Evolutionary conservation across 2,329 filamentous ascomycete species (phyloP).

Genomic region (Talaromyces verruculosus): DNA sequence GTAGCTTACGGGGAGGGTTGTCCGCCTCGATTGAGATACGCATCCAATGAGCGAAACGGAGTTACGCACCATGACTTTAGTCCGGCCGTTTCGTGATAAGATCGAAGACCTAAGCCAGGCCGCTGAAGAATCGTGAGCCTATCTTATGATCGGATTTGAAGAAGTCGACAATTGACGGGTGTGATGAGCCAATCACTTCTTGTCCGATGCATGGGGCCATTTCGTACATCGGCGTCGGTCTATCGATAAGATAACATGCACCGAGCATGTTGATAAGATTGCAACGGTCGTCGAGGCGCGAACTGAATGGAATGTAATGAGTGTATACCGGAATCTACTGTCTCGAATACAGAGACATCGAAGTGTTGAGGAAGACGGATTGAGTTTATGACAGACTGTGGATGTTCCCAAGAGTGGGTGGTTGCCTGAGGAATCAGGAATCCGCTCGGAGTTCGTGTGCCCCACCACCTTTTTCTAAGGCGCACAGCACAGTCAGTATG

Average conservation of each 20-base stretch:
- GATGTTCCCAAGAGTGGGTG: background rate
- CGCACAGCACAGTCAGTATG: too few species aligned
- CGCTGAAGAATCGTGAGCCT: background rate
- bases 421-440: background rate
- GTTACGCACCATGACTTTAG: background rate
- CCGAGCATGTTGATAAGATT: background rate
- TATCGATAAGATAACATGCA: background rate
- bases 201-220: conserved; percentile 11
- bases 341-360: too few species aligned
- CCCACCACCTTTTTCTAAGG: background rate
- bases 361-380: background rate
- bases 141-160: background rate
- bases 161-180: background rate
- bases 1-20: background rate
- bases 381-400: background rate
- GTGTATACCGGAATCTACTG: background rate
- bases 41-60: background rate
- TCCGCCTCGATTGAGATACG: background rate
- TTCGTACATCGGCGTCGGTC: background rate
- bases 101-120: background rate
- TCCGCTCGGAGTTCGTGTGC: background rate
- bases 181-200: background rate
- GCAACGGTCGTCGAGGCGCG: background rate
- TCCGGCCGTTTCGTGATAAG: background rate
- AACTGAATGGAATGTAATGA: too few species aligned